Conservation (phyloP, 371 early-diverging fungal species). For the Syncephalis fuscata region DNA sequence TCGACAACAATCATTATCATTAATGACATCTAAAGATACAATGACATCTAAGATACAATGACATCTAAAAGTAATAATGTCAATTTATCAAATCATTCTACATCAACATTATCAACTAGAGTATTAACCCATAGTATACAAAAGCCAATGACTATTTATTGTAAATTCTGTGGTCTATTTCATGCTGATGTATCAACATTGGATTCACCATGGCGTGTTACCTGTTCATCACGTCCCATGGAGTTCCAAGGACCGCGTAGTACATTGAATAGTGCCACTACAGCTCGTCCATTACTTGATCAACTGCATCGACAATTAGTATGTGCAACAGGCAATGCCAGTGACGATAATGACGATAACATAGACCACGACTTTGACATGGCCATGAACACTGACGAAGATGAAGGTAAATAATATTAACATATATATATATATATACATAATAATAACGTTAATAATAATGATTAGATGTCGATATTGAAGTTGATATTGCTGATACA, state of each 20-base stretch:
- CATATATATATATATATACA: no score
- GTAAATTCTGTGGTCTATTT: not conserved
- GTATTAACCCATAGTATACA: no score
- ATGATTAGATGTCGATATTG: constrained; percentile 1
- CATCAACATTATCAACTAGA: no score
- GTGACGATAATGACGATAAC: not conserved
- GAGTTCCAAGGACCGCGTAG: constrained; percentile 1
- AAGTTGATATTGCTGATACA: constrained; percentile 2
- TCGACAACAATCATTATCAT: constrained; percentile 2
- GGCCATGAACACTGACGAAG: not conserved
- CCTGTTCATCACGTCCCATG: constrained; percentile 3
- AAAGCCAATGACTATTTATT: not conserved
- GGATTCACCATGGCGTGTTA: not conserved
- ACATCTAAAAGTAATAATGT: no score
- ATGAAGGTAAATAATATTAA: no score
- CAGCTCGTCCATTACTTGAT: constrained; percentile 2
- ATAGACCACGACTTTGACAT: not conserved
- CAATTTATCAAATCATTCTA: no score
- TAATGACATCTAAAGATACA: not conserved
- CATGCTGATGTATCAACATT: not conserved
- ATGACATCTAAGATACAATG: not conserved
- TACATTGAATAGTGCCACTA: constrained; percentile 2
- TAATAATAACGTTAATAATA: not conserved
- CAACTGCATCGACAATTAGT: not conserved
- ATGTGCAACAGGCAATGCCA: not conserved